Evolutionary conservation across 2,329 filamentous ascomycete genomes (phyloP).

Genomic region (Tricladium varicosporioides): DNA sequence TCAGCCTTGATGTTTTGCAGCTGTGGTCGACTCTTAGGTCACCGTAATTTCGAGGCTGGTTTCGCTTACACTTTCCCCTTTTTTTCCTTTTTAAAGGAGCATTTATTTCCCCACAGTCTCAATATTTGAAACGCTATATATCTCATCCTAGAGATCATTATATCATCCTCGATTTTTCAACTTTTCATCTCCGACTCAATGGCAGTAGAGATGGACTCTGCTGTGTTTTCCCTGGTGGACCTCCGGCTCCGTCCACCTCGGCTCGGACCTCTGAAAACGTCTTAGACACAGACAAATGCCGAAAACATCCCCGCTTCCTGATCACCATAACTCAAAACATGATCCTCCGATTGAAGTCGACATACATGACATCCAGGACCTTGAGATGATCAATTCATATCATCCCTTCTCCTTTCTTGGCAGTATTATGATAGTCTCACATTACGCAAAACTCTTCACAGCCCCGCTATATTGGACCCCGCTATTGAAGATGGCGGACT

Average conservation of each 20-base stretch:
- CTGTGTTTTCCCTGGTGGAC: too few relatives aligned
- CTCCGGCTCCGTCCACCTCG: too few relatives aligned
- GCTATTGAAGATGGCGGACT: too few relatives aligned
- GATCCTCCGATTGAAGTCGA: not conserved
- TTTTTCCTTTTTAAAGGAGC: not conserved
- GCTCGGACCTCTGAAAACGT: not conserved
- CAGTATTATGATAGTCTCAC: slow-evolving; percentile 4
- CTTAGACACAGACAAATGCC: not conserved
- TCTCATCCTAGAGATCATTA: not conserved
- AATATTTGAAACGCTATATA: not conserved
- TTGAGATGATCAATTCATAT: not conserved
- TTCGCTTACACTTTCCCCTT: not conserved
- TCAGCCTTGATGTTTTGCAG: slow-evolving; percentile 10
- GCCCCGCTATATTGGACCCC: not conserved
- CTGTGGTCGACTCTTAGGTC: slow-evolving; percentile 2
- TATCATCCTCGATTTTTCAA: too few relatives aligned
- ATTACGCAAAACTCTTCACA: not conserved
- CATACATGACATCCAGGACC: not conserved
- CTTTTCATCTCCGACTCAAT: not conserved
- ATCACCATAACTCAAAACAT: not conserved
- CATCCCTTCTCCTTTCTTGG: slow-evolving; percentile 3
- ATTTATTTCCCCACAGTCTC: too few relatives aligned
- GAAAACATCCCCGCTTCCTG: not conserved
- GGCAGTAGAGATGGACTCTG: not conserved
- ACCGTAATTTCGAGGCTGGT: slow-evolving; percentile 11